Base-by-base conservation (phyloP, 2,329 filamentous ascomycete species). In the Dothiorella sarmentorum region DNA sequence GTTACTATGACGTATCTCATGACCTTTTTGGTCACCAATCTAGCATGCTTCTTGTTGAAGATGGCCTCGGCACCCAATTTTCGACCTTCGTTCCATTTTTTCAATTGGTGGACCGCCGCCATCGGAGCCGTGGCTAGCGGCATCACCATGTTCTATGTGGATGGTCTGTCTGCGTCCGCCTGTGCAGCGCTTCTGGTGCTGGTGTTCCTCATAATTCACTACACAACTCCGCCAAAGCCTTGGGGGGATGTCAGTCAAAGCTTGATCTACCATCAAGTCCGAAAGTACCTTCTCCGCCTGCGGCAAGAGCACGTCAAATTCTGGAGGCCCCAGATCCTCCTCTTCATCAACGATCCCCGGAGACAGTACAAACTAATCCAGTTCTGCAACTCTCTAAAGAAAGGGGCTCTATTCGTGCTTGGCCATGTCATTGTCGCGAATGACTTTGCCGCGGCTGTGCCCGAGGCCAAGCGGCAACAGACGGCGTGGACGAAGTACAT, bases 161-260 rank as follows among this genome's bases (percentile, higher is more conserved):
- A 95, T 69, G 88, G 87, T 26, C 80, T 90, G 0, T 93, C 91
- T 65, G 91, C 91, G 0, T 84, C 86, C 1, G 85, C 84, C 1
- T 91, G 89, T 51, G 86, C 94, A 17, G 85, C 82, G 11, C 77
- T 92, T 17, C 77, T 95, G 7, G 78, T 93, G 7, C 73, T 89
- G n/a, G 78, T 96, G 2, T 96, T 96, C 69, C 73, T 92, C 15
- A 75, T 95, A 31, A 94, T 96, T 26, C 91, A 96, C 68, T 96
- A 93, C 65, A 86, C 88, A 0, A 88, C 88, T 29, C 89, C 90
- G 0, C 91, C 91, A 0, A 96, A 95, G 68, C 84, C 88, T 33
- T 96, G 91, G 91, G 91, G 91, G 1, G 91, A 95, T 71, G 90
- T 96, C 17, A 92, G 89, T 7, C 91, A 96, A 66, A 92, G 90